Conservation (phyloP, 345 rosid genomes). For the Raphanus sativus region DNA sequence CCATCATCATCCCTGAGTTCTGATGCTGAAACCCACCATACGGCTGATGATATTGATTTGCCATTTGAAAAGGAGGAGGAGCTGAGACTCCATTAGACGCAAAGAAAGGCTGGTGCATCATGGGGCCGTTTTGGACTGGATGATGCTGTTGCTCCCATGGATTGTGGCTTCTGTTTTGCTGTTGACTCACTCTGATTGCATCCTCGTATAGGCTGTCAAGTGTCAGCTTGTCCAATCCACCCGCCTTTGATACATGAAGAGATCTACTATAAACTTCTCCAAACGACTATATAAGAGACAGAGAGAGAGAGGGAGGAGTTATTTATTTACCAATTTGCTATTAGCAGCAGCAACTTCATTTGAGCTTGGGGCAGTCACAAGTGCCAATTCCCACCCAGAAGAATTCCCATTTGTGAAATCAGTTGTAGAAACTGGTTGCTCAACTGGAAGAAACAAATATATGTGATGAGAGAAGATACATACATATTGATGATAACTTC, state of each 20-base stretch:
- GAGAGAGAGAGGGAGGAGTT: neutral
- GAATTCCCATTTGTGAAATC: constrained; percentile 45
- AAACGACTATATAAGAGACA: neutral
- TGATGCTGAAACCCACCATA: constrained; percentile 36
- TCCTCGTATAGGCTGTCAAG: constrained; percentile 95
- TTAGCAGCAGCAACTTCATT: constrained; percentile 64
- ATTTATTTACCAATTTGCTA: constrained; percentile 67
- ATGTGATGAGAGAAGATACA: neutral
- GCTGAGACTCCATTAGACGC: constrained; percentile 25
- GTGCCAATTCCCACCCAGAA: constrained; percentile 92
- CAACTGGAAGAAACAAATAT: constrained; percentile 52
- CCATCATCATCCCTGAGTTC: constrained; percentile 70
- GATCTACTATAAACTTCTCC: neutral
- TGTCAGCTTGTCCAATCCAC: constrained; percentile 92
- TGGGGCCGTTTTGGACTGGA: constrained; percentile 45
- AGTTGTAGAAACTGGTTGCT: constrained; percentile 50
- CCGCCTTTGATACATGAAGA: constrained; percentile 52
- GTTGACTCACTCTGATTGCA: constrained; percentile 76
- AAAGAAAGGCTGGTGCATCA: constrained; percentile 50
- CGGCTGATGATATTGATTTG: constrained; percentile 32
- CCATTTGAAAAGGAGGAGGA: constrained; percentile 35
- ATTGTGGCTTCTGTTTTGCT: constrained; percentile 69
- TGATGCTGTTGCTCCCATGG: constrained; percentile 72
- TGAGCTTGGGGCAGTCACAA: constrained; percentile 88
- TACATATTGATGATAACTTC: neutral